These are phyloP conservation scores for Salix udensis DNA, from an alignment of 345 rosid species.

Conservation along the genomic window DNA sequence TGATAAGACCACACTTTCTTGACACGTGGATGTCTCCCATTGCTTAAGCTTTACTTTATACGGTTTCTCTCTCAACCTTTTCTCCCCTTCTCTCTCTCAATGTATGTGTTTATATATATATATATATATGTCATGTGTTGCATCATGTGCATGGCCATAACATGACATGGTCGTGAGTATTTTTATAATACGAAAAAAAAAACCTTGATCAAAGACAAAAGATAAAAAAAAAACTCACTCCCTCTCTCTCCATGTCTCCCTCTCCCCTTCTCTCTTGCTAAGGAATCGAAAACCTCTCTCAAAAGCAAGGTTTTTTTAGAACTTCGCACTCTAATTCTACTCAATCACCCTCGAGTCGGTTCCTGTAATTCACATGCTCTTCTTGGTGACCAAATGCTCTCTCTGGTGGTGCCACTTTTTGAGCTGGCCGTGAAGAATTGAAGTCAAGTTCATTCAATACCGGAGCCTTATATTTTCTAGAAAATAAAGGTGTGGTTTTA, in stretches of 20 bases:
- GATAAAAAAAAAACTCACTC: constrained; percentile 15
- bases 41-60: constrained; percentile 7
- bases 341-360: constrained; percentile 34
- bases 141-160: neutral
- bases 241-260: constrained; percentile 1
- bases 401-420: constrained; percentile 29
- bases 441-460: constrained; percentile 19
- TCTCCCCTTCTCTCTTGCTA: constrained; percentile 25
- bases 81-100: constrained; percentile 7
- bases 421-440: constrained; percentile 45
- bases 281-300: constrained; percentile 30
- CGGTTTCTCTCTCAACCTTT: constrained; percentile 19
- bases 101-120: neutral
- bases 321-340: constrained; percentile 56
- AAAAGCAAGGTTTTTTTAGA: constrained; percentile 24
- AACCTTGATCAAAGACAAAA: constrained; percentile 48
- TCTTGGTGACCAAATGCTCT: constrained; percentile 26
- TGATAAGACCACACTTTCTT: constrained; percentile 59
- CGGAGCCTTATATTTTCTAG: constrained; percentile 17
- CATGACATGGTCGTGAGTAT: constrained; percentile 49
- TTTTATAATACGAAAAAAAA: constrained; percentile 18
- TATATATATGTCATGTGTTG: constrained; percentile 18
- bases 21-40: constrained; percentile 33
- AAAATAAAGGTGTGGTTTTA: constrained; percentile 22
- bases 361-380: constrained; percentile 3